A percentile compares a stretch with the other conserved stretches of the same genome.
These are phyloP conservation scores for Aechmea fasciata DNA, from an alignment of 176 grass and related monocot genomes.

Conservation along the genomic window DNA sequence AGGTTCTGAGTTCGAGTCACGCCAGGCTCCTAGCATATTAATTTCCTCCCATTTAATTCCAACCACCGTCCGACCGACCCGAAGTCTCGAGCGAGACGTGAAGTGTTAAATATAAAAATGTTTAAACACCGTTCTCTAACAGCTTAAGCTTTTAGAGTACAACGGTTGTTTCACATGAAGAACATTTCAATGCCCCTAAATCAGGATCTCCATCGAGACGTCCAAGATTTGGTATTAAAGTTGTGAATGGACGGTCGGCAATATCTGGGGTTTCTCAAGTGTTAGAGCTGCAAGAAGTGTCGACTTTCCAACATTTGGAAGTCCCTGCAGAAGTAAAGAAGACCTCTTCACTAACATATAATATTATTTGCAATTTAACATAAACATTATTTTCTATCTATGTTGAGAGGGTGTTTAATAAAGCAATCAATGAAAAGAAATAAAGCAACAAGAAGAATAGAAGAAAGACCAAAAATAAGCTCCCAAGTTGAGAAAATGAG, in stretches of 20 bases:
- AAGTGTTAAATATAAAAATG: too few species aligned
- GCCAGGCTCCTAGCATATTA: too few species aligned
- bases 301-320: slow-evolving; percentile 99
- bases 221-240: slow-evolving; percentile 95
- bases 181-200: slow-evolving; percentile 74
- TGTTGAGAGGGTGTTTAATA: too few species aligned
- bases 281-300: slow-evolving; percentile 91
- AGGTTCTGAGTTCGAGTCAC: too few species aligned
- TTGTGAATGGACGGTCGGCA: slow-evolving; percentile 91
- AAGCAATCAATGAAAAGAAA: too few species aligned
- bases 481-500: background rate
- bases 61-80: too few species aligned
- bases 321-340: slow-evolving; percentile 44
- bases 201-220: slow-evolving; percentile 81
- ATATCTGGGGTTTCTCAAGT: slow-evolving; percentile 92
- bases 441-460: slow-evolving; percentile 4
- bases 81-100: too few species aligned
- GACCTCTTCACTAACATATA: slow-evolving; percentile 6
- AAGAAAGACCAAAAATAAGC: background rate
- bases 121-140: too few species aligned
- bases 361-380: background rate
- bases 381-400: background rate
- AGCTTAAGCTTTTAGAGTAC: too few species aligned
- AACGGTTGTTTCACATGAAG: too few species aligned
- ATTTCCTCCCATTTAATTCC: too few species aligned